These are phyloP conservation scores for Plectosphaerella cucumerina DNA, from an alignment of 2,329 filamentous ascomycete genomes.

Conservation along the genomic window DNA sequence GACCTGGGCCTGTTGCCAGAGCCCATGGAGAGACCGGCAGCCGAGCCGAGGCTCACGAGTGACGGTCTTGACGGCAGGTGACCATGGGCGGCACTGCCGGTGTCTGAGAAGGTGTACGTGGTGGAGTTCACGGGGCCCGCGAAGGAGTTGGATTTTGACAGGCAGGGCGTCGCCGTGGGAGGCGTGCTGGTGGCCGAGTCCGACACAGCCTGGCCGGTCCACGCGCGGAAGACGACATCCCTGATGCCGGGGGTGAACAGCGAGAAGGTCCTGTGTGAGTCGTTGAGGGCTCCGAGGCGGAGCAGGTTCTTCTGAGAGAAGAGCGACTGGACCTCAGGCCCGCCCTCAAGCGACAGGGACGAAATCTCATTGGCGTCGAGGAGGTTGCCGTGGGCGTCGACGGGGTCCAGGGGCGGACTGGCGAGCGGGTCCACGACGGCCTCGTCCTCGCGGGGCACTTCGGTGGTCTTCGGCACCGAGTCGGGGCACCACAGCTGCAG, in stretches of 20 bases:
- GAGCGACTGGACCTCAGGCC: slow-evolving; percentile 77
- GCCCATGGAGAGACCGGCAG: slow-evolving; percentile 60
- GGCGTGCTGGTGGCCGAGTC: slow-evolving; percentile 45
- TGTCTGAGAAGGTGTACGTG: slow-evolving; percentile 71
- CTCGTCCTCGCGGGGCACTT: slow-evolving; percentile 47
- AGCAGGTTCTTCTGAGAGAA: slow-evolving; percentile 95
- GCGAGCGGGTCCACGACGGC: slow-evolving; percentile 74
- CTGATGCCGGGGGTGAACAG: slow-evolving; percentile 87
- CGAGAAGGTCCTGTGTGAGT: slow-evolving; percentile 86
- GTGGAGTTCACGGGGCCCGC: slow-evolving; percentile 49
- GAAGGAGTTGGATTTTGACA: slow-evolving; percentile 62
- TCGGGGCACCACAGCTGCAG: slow-evolving; percentile 87
- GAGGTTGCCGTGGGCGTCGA: slow-evolving; percentile 75
- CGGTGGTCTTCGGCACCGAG: slow-evolving; percentile 64
- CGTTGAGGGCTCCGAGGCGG: slow-evolving; percentile 74
- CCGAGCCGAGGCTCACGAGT: slow-evolving; percentile 57
- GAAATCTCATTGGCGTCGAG: slow-evolving; percentile 73
- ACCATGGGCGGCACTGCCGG: slow-evolving; percentile 58
- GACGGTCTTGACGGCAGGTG: slow-evolving; percentile 66
- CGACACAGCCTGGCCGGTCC: slow-evolving; percentile 71
- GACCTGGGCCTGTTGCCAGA: slow-evolving; percentile 54
- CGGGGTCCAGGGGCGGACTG: slow-evolving; percentile 74
- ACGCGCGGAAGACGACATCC: slow-evolving; percentile 88
- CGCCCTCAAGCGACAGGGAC: slow-evolving; percentile 72
- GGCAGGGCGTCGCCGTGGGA: slow-evolving; percentile 44